These are phyloP conservation scores for Schizosaccharomyces octosporus DNA, from an alignment of 805 yeast genomes.

Conservation along the genomic window DNA sequence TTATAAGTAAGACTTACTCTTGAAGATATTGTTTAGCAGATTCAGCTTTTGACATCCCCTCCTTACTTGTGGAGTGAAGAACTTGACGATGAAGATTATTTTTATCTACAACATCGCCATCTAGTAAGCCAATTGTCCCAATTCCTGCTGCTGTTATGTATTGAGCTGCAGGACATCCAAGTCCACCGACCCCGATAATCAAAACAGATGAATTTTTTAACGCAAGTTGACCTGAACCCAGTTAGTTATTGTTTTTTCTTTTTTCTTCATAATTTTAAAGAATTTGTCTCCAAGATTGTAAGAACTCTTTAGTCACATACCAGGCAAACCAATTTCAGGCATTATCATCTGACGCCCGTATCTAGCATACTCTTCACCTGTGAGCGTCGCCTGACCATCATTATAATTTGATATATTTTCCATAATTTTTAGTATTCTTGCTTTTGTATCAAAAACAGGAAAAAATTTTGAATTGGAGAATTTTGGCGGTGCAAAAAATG, in stretches of 20 bases:
- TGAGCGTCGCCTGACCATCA: background rate
- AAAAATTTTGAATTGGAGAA: too few relatives aligned
- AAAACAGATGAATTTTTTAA: slow-evolving; percentile 36
- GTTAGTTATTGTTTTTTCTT: too few relatives aligned
- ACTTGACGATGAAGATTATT: slow-evolving; percentile 82
- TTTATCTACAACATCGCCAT: slow-evolving; percentile 57
- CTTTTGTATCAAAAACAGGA: too few relatives aligned
- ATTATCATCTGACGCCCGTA: slow-evolving; percentile 94
- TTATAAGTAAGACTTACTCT: slow-evolving; percentile 7
- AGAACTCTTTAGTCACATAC: slow-evolving; percentile 4
- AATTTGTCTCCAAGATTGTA: too few relatives aligned
- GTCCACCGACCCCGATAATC: slow-evolving; percentile 89
- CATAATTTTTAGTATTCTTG: too few relatives aligned
- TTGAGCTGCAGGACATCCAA: slow-evolving; percentile 75
- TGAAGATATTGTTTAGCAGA: slow-evolving; percentile 39
- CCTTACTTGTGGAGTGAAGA: slow-evolving; percentile 39
- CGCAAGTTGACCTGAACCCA: slow-evolving; percentile 25
- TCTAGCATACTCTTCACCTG: slow-evolving; percentile 36
- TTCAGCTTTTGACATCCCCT: slow-evolving; percentile 52
- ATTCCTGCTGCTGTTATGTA: slow-evolving; percentile 76
- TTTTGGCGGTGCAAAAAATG: too few relatives aligned
- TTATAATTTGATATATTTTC: too few relatives aligned
- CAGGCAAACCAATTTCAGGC: slow-evolving; percentile 36
- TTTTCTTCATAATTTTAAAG: too few relatives aligned
- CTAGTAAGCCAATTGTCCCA: slow-evolving; percentile 60